Percentiles rank a stretch among this genome's conserved stretches.
Conservation (phyloP, 2,329 filamentous ascomycete species). For the Knufia petricola region DNA sequence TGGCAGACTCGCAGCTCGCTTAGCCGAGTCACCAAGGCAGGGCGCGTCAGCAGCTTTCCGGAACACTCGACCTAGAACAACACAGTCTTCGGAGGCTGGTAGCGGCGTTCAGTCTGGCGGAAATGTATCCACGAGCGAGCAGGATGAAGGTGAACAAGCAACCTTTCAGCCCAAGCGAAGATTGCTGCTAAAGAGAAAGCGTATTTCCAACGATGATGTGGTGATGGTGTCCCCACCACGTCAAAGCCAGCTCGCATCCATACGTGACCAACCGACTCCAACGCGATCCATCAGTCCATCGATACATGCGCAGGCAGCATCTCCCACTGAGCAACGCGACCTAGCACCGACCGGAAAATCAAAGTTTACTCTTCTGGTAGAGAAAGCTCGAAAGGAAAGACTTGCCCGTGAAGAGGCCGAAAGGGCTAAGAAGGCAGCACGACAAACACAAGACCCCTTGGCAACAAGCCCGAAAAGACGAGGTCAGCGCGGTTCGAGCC, state of each 20-base stretch:
- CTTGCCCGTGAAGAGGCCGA: slow-evolving; percentile 54
- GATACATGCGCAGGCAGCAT: slow-evolving; percentile 9
- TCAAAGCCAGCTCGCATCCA: background rate
- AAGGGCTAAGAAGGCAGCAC: slow-evolving; percentile 31
- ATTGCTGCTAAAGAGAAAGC: slow-evolving; percentile 5
- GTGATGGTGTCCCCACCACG: slow-evolving; percentile 17
- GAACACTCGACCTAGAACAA: background rate
- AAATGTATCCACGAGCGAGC: background rate
- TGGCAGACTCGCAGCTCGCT: slow-evolving; percentile 53
- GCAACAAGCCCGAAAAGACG: slow-evolving; percentile 39
- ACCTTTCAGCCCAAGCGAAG: background rate
- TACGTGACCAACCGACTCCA: background rate
- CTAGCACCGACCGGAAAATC: slow-evolving; percentile 36
- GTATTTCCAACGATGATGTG: slow-evolving; percentile 21
- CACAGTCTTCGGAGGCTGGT: background rate
- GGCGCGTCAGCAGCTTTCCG: background rate
- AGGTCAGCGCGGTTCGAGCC: slow-evolving; percentile 18
- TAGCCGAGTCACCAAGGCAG: slow-evolving; percentile 6
- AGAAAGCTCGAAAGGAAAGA: slow-evolving; percentile 62
- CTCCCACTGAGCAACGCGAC: slow-evolving; percentile 13
- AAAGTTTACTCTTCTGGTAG: slow-evolving; percentile 62
- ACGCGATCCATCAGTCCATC: background rate
- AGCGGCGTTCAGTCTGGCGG: background rate
- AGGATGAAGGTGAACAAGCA: background rate
- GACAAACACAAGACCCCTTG: slow-evolving; percentile 23